Evolutionary conservation across 2,329 filamentous ascomycete genomes (phyloP).

Genomic region (Lizonia empirigonia): DNA sequence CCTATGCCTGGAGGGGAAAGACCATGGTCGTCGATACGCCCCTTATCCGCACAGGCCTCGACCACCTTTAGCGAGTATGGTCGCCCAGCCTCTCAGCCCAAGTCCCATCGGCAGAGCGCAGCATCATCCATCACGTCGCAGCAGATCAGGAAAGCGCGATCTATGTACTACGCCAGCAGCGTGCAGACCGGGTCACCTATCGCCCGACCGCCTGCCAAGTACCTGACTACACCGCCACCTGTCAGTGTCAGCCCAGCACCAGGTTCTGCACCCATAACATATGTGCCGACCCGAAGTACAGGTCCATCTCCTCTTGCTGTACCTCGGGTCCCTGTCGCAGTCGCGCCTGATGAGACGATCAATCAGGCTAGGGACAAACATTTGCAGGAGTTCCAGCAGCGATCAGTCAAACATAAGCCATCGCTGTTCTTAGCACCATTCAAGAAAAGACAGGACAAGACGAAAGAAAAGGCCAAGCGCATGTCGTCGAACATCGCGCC

Average conservation of each 20-base stretch:
- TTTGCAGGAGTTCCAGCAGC: slow-evolving; percentile 50
- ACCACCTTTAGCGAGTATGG: slow-evolving; percentile 31
- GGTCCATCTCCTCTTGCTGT: slow-evolving; percentile 28
- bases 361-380: slow-evolving; percentile 48
- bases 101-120: slow-evolving; percentile 27
- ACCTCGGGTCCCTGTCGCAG: slow-evolving; percentile 34
- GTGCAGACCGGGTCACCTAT: slow-evolving; percentile 47
- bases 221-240: slow-evolving; percentile 35
- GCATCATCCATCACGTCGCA: slow-evolving; percentile 39
- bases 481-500: slow-evolving; percentile 3
- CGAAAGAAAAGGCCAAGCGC: slow-evolving; percentile 26
- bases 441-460: slow-evolving; percentile 50
- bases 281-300: slow-evolving; percentile 11
- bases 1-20: slow-evolving; percentile 12
- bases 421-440: slow-evolving; percentile 54
- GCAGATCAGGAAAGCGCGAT: slow-evolving; percentile 46
- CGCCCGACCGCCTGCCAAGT: slow-evolving; percentile 40
- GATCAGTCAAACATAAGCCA: slow-evolving; percentile 49
- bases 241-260: slow-evolving; percentile 12
- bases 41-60: slow-evolving; percentile 30
- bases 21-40: background rate
- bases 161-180: slow-evolving; percentile 49
- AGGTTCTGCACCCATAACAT: background rate
- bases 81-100: slow-evolving; percentile 36
- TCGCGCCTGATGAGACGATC: slow-evolving; percentile 34